Conservation (phyloP, 108 stramenopile species). For the Stephanodiscus minutulus region DNA sequence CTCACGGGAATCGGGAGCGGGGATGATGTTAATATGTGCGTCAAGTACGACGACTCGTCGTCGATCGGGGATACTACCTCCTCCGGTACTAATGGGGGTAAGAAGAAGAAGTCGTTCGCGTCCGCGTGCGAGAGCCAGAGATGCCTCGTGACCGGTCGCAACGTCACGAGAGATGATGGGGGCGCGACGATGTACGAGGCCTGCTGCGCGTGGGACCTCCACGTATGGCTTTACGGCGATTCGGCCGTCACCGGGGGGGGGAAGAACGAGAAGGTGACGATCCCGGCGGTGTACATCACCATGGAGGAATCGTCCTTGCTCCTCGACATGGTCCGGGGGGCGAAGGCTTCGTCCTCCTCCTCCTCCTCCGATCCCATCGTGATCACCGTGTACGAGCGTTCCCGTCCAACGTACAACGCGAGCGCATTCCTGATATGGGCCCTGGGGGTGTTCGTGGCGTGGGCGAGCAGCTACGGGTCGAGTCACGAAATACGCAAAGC, state of each 20-base stretch:
- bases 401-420: constrained; percentile 42
- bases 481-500: constrained; percentile 29
- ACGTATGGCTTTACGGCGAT: constrained; percentile 43
- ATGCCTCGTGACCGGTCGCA: constrained; percentile 53
- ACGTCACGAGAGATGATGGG: constrained; percentile 3
- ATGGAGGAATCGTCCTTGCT: constrained; percentile 46
- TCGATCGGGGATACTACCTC: no score
- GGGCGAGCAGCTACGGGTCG: constrained; percentile 35
- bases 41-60: constrained; percentile 19
- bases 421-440: constrained; percentile 59
- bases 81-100: no score
- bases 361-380: constrained; percentile 28
- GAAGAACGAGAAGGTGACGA: constrained; percentile 10
- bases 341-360: background rate
- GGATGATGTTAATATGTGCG: constrained; percentile 56
- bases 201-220: constrained; percentile 70
- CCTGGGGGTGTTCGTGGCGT: constrained; percentile 54
- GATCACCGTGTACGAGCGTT: constrained; percentile 36
- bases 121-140: constrained; percentile 38
- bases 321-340: constrained; percentile 24
- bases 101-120: constrained; percentile 19
- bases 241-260: constrained; percentile 18
- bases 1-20: constrained; percentile 23
- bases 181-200: constrained; percentile 22
- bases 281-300: constrained; percentile 58